Evolutionary conservation across 305 asterid genomes (phyloP).

Genomic region (Ilex paraguariensis): DNA sequence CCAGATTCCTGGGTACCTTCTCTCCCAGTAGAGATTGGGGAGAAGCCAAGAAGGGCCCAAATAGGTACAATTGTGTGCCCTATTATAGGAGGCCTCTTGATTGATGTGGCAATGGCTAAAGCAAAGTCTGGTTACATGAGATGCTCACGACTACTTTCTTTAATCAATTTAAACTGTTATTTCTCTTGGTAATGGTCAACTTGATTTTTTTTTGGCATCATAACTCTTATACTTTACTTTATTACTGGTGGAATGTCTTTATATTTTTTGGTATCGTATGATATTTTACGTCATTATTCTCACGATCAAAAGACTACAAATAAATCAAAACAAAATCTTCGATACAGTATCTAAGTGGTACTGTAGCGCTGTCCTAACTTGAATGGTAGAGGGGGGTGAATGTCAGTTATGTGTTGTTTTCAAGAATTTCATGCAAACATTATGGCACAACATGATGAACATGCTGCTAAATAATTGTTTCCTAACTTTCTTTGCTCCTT

Average conservation of each 20-base stretch:
- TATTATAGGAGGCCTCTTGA: slow-evolving; percentile 22
- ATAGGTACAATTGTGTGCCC: slow-evolving; percentile 24
- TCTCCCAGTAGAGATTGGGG: slow-evolving; percentile 20
- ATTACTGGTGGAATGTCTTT: too few species aligned
- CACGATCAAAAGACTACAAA: neutral
- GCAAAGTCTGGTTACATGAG: neutral
- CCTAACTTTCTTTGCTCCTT: slow-evolving; percentile 10
- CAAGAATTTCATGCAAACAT: slow-evolving; percentile 17
- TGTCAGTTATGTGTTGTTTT: neutral
- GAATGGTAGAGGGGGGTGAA: neutral
- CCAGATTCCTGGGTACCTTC: neutral
- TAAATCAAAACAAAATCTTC: neutral
- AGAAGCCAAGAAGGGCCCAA: slow-evolving; percentile 21
- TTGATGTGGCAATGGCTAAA: slow-evolving; percentile 28
- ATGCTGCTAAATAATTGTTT: slow-evolving; percentile 19
- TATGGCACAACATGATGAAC: slow-evolving; percentile 3
- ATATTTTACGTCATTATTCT: too few species aligned
- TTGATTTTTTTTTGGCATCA: too few species aligned
- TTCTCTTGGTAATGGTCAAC: too few species aligned
- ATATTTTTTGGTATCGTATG: too few species aligned
- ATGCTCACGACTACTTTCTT: too few species aligned
- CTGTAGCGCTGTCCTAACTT: neutral
- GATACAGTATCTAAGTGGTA: neutral
- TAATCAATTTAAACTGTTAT: too few species aligned
- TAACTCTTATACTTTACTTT: too few species aligned